Percentiles rank a stretch among this genome's conserved stretches.
Conservation (phyloP, 345 rosid genomes). For the Melastoma malabathricum region DNA sequence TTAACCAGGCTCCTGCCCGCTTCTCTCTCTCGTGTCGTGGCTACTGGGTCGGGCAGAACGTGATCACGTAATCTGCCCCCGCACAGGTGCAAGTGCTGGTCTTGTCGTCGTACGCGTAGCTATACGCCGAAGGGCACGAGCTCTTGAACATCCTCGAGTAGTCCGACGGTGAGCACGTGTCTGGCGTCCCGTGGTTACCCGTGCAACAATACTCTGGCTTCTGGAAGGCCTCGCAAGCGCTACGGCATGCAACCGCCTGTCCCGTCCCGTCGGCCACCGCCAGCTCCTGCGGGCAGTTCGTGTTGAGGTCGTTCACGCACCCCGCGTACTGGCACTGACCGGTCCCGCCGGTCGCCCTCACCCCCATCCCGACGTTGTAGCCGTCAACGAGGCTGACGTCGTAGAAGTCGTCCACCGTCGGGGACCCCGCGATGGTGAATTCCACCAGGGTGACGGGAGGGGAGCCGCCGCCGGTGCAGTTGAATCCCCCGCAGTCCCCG, state of each 20-base stretch:
- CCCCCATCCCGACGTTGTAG: slow-evolving; percentile 69
- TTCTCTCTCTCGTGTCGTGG: background rate
- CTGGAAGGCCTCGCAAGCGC: slow-evolving; percentile 77
- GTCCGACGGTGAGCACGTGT: slow-evolving; percentile 61
- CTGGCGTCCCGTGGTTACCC: slow-evolving; percentile 53
- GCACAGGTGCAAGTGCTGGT: slow-evolving; percentile 72
- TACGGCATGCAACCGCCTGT: slow-evolving; percentile 56
- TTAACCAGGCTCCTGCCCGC: too few species aligned
- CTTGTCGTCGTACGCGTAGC: slow-evolving; percentile 87
- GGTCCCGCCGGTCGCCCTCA: slow-evolving; percentile 43
- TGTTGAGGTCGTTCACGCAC: slow-evolving; percentile 56
- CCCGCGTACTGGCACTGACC: slow-evolving; percentile 78
- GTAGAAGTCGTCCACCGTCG: slow-evolving; percentile 52
- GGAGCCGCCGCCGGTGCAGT: slow-evolving; percentile 60
- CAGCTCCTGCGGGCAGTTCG: slow-evolving; percentile 51
- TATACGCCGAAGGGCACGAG: slow-evolving; percentile 84
- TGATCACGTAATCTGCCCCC: slow-evolving; percentile 62
- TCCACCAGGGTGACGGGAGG: slow-evolving; percentile 66
- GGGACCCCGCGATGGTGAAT: slow-evolving; percentile 43
- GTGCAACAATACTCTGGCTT: slow-evolving; percentile 72
- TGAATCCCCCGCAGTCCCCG: slow-evolving; percentile 65
- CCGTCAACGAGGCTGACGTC: slow-evolving; percentile 95
- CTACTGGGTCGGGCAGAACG: slow-evolving; percentile 46
- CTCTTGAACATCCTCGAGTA: slow-evolving; percentile 71
- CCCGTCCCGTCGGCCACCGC: slow-evolving; percentile 31